Percentiles rank a stretch among this genome's conserved stretches.
These are phyloP conservation scores for Ligustrum vulgare DNA, from an alignment of 257 asterid genomes.

Conservation along the genomic window DNA sequence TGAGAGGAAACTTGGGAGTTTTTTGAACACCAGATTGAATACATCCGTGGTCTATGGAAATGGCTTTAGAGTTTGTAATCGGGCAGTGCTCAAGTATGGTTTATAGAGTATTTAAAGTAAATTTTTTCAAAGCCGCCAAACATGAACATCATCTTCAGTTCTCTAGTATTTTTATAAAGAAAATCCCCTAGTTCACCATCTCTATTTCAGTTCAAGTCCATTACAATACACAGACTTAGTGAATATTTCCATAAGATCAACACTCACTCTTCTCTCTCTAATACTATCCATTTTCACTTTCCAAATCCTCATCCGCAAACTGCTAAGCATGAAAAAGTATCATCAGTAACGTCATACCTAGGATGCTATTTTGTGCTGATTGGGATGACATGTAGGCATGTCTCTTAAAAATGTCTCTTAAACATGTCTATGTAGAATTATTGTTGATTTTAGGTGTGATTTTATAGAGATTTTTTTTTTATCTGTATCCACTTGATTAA, in stretches of 20 bases:
- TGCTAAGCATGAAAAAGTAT: conserved; percentile 35
- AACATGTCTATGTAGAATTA: no score
- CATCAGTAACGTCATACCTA: no score
- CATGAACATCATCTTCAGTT: neutral
- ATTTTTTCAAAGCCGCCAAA: neutral
- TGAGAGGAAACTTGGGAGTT: conserved; percentile 79
- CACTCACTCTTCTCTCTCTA: conserved; percentile 25
- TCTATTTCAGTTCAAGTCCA: neutral
- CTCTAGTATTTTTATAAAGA: neutral
- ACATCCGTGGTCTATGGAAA: conserved; percentile 82
- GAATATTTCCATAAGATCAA: conserved; percentile 26
- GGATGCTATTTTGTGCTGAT: no score
- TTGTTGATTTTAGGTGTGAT: neutral
- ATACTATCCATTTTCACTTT: conserved; percentile 23
- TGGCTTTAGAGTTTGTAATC: conserved; percentile 79
- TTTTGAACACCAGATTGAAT: conserved; percentile 84
- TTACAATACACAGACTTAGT: neutral
- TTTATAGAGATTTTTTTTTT: neutral
- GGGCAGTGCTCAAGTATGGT: conserved; percentile 72
- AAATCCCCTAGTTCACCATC: neutral
- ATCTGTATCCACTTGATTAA: neutral
- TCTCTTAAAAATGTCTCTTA: no score
- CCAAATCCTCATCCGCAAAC: conserved; percentile 21
- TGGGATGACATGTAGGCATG: no score
- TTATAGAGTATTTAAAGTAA: conserved; percentile 35